phyloP scores from a whole-genome alignment of 495 filamentous ascomycete species.

The Aspergillus nanangensis region DNA sequence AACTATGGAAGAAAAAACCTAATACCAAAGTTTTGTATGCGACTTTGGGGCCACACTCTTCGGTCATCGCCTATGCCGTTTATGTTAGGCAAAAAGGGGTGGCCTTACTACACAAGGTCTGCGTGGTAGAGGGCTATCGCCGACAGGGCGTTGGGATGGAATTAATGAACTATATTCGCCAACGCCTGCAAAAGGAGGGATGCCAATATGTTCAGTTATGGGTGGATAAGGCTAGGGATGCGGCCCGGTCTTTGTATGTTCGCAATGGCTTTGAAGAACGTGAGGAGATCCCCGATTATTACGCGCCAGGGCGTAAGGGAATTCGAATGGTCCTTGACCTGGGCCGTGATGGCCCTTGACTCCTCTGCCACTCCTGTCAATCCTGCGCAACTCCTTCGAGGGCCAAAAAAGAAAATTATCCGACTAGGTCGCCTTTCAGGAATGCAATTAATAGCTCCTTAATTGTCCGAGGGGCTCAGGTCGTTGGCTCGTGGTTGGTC shows the following conservation, averaged over 20 bases:
- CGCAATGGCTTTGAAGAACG: slow-evolving; percentile 48
- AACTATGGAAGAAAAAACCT: slow-evolving; percentile 49
- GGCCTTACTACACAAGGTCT: slow-evolving; percentile 56
- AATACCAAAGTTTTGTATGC: slow-evolving; percentile 51
- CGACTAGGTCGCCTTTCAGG: slow-evolving; percentile 1
- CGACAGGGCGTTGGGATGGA: slow-evolving; percentile 48
- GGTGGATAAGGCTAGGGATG: slow-evolving; percentile 52
- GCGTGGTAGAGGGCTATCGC: slow-evolving; percentile 47
- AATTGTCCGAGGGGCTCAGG: slow-evolving; percentile 14
- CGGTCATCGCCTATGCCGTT: slow-evolving; percentile 49
- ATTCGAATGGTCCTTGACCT: slow-evolving; percentile 51
- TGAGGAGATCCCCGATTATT: slow-evolving; percentile 51
- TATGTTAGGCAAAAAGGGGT: slow-evolving; percentile 49
- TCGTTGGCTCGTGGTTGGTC: slow-evolving; percentile 21
- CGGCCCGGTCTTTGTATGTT: slow-evolving; percentile 47
- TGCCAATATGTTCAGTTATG: slow-evolving; percentile 54
- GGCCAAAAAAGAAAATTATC: not conserved
- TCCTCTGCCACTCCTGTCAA: slow-evolving; percentile 8
- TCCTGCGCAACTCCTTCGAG: slow-evolving; percentile 10
- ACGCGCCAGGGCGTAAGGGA: slow-evolving; percentile 50
- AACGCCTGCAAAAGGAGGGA: slow-evolving; percentile 46
- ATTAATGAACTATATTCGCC: slow-evolving; percentile 44
- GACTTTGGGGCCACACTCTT: slow-evolving; percentile 14
- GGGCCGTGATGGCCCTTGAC: slow-evolving; percentile 27
- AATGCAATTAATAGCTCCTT: slow-evolving; percentile 1